A percentile compares a stretch with the other conserved stretches of the same genome.
Evolutionary conservation across 2,329 filamentous ascomycete species (phyloP).

Genomic region (Dothistroma septosporum): DNA sequence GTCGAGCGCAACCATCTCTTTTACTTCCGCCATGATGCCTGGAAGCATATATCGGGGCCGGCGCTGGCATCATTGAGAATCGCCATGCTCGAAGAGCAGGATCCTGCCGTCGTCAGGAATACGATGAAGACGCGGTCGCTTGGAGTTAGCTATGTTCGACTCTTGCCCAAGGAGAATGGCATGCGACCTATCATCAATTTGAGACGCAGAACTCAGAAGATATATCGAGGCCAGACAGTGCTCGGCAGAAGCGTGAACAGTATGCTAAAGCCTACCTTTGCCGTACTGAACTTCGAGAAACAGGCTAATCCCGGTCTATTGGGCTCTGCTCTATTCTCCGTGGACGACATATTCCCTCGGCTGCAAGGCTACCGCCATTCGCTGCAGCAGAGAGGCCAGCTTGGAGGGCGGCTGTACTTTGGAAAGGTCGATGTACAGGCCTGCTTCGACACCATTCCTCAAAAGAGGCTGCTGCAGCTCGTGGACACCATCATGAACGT

Average conservation of each 20-base stretch:
- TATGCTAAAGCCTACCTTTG: conserved; percentile 68
- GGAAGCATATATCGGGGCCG: conserved; percentile 72
- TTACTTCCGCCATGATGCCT: conserved; percentile 92
- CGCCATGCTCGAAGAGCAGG: conserved; percentile 75
- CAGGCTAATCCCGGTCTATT: conserved; percentile 51
- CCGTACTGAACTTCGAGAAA: conserved; percentile 74
- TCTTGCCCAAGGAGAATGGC: conserved; percentile 74
- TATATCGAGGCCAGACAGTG: conserved; percentile 50
- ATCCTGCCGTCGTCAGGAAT: conserved; percentile 51
- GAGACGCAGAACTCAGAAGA: conserved; percentile 56
- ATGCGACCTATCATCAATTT: conserved; percentile 87
- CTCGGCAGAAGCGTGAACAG: conserved; percentile 65
- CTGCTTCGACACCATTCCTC: conserved; percentile 94
- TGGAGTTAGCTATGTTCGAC: conserved; percentile 71
- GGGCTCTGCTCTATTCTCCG: conserved; percentile 77
- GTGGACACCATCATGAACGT: conserved; percentile 56
- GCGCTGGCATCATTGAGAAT: conserved; percentile 63
- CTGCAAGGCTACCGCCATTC: conserved; percentile 64
- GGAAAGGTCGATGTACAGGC: conserved; percentile 88
- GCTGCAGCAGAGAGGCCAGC: conserved; percentile 38
- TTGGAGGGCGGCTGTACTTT: conserved; percentile 63
- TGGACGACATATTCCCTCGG: conserved; percentile 71
- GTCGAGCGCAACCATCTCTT: conserved; percentile 75
- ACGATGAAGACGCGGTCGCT: conserved; percentile 61
- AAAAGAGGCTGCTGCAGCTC: conserved; percentile 65